phyloP scores from a whole-genome alignment of 768 basidiomycete species.

The Dentipellis fragilis region DNA sequence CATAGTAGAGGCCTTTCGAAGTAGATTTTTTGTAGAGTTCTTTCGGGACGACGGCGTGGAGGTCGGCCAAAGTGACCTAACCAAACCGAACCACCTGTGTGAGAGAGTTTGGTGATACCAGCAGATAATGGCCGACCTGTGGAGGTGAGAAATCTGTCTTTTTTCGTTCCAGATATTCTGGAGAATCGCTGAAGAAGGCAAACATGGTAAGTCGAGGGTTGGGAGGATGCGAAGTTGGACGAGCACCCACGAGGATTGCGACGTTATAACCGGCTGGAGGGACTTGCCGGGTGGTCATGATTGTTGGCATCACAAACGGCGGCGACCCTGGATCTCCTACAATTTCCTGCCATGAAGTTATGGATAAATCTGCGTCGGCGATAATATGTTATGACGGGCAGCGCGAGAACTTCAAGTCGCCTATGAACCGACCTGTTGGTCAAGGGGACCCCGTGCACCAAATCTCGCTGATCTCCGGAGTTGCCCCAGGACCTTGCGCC shows the following conservation, averaged over 20 bases:
- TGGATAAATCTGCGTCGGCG: too few relatives aligned
- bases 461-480: too few relatives aligned
- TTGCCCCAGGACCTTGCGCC: too few relatives aligned
- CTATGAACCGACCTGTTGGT: too few relatives aligned
- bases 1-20: neutral
- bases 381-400: too few relatives aligned
- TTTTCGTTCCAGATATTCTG: constrained; percentile 10
- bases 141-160: constrained; percentile 2
- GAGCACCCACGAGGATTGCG: neutral
- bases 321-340: too few relatives aligned
- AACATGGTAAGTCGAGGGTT: neutral
- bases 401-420: too few relatives aligned
- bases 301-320: too few relatives aligned
- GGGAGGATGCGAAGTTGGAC: neutral
- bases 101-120: neutral
- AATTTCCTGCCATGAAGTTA: too few relatives aligned
- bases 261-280: neutral
- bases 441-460: too few relatives aligned
- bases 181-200: constrained; percentile 4
- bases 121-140: neutral
- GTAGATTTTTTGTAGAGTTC: constrained; percentile 3
- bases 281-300: neutral
- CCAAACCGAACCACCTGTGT: neutral
- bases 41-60: constrained; percentile 3
- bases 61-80: constrained; percentile 4